Evolutionary conservation across 164 flowering plant genomes (phyloP), one percentile per base, ranked within the genome.

Genomic region (Platanus orientalis): DNA sequence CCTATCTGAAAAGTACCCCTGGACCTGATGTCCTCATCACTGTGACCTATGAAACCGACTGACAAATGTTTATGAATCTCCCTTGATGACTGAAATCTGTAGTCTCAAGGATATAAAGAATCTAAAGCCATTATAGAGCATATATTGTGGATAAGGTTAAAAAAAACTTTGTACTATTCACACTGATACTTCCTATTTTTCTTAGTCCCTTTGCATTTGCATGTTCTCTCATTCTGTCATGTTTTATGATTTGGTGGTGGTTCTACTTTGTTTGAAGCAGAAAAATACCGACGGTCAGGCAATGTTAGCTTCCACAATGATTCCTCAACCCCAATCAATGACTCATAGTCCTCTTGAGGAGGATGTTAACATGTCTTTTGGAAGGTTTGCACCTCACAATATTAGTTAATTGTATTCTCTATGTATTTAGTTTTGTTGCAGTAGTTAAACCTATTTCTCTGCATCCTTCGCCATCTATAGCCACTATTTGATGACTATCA

Each of bases 311-410:
- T 92, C 97, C 24, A 88, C 94, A 4, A 73, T 94, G 73, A 80
- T 76, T 64, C 84, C 93, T 71, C 93, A 86, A 62, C 84, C 85
- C 29, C 75, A 73, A 28, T 59, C 83, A 45, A 69, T 67, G 73
- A 66, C 73, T 57, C 78, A 74, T 70, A 75, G 80, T 51, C 78
- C 83, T 25, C 66, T 71, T 47, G 96, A 84, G 68, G 92, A 91
- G 57, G 96, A 85, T 69, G 81, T 84, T 52, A 73, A 80, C 74
- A 79, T 88, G 88, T 81, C 96, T 60, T 92, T 95, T 80, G 97
- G 99, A 84, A 92, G 99, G 99, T 91, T 54, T n/a, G 53, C 21
- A 12, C 14, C 54, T 10, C 49, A 26, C 28, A 30, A 39, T 50
- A 29, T 42, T 29, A 23, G 47, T 63, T 13, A 28, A 42, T 58